Base-by-base conservation (phyloP, 148 eudicot genomes). In the Gaultheria prostrata region DNA sequence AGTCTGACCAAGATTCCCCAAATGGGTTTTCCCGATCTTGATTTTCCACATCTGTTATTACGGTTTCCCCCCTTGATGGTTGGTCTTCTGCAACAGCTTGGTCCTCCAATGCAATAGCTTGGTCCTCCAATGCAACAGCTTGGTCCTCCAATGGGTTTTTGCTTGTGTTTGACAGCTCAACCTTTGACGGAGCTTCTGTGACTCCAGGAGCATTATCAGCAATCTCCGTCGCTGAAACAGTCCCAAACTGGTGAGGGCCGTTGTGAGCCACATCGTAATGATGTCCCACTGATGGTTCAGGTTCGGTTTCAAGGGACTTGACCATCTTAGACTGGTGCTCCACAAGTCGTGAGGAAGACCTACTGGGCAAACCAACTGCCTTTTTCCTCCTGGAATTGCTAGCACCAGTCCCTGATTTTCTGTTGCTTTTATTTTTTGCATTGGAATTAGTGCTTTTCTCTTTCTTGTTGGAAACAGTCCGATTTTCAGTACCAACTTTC, bases 1-100 rank as follows among this genome's bases (percentile, higher is more conserved):
- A 35, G 70, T 82, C 77, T 33, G 61, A 35, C 78, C 69, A 59
- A 45, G 63, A 54, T 72, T 72, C 78, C 59, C 18, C 76, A 26
- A 17, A 82, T 9, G 67, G 84, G 9, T 35, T 48, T 75, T 51
- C 61, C 61, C 32, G 39, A 43, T 65, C 76, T 67, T 67, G 54
- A 13, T 51, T 71, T 49, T 65, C 74, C 65, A 28, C 67, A 30
- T 57, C 83, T 70, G 30, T 48, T 43, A 59, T 33, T 80, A 30
- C 82, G 4, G 75, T 46, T 80, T 28, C 59, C 65, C 4, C 11
- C 49, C 49, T 72, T 35, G 18, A 35, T 39, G 76, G 26, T 39
- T 72, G 46, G 48, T 72, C 49, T 72, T 72, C 24, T 72, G 49
- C 24, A 72, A 71, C 67, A 71, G 46, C 77, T 24, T 71, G 11